phyloP scores from a whole-genome alignment of 805 yeast species.

The Ogataea dorogensis region DNA sequence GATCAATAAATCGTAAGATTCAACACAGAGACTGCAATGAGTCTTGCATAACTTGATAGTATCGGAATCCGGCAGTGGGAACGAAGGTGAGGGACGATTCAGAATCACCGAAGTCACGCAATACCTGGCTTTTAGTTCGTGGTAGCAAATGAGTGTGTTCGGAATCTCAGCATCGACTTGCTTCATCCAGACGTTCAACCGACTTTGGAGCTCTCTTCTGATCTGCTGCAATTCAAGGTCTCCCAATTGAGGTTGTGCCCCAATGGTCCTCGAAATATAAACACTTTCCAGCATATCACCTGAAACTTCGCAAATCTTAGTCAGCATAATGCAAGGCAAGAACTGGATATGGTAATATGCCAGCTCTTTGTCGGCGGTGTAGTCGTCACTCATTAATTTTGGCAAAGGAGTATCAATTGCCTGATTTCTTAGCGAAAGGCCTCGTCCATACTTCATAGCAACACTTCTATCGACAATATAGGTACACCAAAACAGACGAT shows the following conservation, averaged over 20 bases:
- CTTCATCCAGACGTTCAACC: slow-evolving; percentile 21
- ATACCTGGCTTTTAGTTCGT: slow-evolving; percentile 23
- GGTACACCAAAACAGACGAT: slow-evolving; percentile 28
- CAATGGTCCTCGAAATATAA: slow-evolving; percentile 26
- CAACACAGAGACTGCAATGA: slow-evolving; percentile 20
- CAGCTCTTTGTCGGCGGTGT: slow-evolving; percentile 9
- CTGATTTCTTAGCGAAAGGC: slow-evolving; percentile 25
- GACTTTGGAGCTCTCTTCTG: slow-evolving; percentile 13
- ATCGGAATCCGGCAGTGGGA: slow-evolving; percentile 19
- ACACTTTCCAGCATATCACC: slow-evolving; percentile 27
- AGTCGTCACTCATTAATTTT: slow-evolving; percentile 19
- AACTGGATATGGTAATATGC: slow-evolving; percentile 21
- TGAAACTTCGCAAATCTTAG: slow-evolving; percentile 21
- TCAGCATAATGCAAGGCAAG: slow-evolving; percentile 20
- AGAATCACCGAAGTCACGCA: slow-evolving; percentile 22
- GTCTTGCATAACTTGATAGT: slow-evolving; percentile 18
- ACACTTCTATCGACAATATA: slow-evolving; percentile 26
- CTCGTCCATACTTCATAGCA: slow-evolving; percentile 28
- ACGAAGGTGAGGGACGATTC: slow-evolving; percentile 28
- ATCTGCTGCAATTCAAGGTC: slow-evolving; percentile 17
- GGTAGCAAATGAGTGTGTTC: slow-evolving; percentile 13
- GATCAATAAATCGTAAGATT: slow-evolving; percentile 16
- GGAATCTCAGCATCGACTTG: slow-evolving; percentile 22
- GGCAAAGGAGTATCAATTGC: slow-evolving; percentile 30
- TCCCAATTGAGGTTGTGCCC: slow-evolving; percentile 19